Evolutionary conservation across 441 rosid species (phyloP).

Genomic region (Codiaeum variegatum): DNA sequence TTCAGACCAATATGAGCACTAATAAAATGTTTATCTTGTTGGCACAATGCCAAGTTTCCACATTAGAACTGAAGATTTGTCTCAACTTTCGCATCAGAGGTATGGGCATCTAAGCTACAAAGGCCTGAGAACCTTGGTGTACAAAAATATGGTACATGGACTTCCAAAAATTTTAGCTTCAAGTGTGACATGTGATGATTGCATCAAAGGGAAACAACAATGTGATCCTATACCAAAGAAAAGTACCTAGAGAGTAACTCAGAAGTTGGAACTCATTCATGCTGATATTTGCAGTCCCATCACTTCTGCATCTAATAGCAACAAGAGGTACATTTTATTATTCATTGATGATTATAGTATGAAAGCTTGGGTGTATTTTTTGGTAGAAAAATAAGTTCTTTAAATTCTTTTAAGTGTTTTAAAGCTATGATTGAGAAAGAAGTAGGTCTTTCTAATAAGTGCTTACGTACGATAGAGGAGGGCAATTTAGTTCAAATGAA

Average conservation of each 20-base stretch:
- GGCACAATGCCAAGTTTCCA: neutral
- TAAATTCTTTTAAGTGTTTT: neutral
- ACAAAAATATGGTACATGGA: neutral
- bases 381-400: neutral
- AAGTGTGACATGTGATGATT: neutral
- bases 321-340: neutral
- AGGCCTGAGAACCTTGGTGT: neutral
- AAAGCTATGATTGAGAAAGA: neutral
- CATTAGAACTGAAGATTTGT: neutral
- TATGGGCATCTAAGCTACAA: neutral
- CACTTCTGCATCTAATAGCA: neutral
- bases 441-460: neutral
- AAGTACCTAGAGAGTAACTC: too few relatives aligned
- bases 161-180: neutral
- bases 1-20: neutral
- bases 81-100: neutral
- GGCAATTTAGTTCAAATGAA: neutral
- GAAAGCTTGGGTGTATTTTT: neutral
- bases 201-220: slow-evolving; percentile 1
- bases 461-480: neutral
- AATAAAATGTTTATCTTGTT: neutral
- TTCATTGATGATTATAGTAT: neutral
- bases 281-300: neutral
- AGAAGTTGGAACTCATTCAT: neutral
- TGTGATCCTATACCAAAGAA: neutral